A percentile compares a stretch with the other conserved stretches of the same genome.
Evolutionary conservation across 208 protist species (phyloP).

Genomic region (Leptomonas seymouri): DNA sequence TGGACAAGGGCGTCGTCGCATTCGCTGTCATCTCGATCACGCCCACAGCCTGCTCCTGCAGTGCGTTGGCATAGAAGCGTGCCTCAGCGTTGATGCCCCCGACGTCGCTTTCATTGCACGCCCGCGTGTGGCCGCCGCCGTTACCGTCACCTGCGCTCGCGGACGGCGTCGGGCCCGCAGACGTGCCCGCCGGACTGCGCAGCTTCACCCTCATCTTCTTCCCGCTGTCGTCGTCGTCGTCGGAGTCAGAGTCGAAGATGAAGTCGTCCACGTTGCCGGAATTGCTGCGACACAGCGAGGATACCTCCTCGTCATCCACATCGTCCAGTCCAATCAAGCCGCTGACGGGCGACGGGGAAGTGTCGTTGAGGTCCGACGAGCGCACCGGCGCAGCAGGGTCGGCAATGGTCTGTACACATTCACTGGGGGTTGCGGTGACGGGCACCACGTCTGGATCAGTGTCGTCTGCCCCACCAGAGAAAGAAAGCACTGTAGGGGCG

Average conservation of each 20-base stretch:
- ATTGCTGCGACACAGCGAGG: conserved; percentile 28
- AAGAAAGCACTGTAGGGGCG: not conserved
- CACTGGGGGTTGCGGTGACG: conserved; percentile 18
- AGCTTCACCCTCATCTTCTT: conserved; percentile 4
- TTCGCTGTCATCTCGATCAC: conserved; percentile 27
- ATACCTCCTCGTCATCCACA: conserved; percentile 36
- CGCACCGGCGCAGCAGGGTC: conserved; percentile 10
- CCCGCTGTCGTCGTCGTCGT: conserved; percentile 6
- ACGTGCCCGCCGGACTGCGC: conserved; percentile 3
- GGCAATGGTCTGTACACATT: conserved; percentile 13
- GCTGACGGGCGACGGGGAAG: not conserved
- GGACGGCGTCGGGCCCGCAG: conserved; percentile 6
- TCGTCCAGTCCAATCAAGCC: conserved; percentile 21
- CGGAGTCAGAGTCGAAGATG: conserved; percentile 31
- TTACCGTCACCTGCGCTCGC: not conserved
- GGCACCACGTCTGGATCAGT: not conserved
- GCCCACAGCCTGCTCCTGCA: conserved; percentile 41
- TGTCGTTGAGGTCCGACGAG: conserved; percentile 2
- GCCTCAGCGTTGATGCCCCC: conserved; percentile 24
- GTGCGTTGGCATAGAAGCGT: conserved; percentile 46
- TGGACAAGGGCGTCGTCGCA: conserved; percentile 13
- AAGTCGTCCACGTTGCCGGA: conserved; percentile 46
- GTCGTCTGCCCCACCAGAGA: not conserved
- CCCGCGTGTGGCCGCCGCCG: not conserved
- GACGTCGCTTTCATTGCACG: too few species aligned